Conservation (phyloP, 495 filamentous ascomycete species). For the Tuber brumale region DNA sequence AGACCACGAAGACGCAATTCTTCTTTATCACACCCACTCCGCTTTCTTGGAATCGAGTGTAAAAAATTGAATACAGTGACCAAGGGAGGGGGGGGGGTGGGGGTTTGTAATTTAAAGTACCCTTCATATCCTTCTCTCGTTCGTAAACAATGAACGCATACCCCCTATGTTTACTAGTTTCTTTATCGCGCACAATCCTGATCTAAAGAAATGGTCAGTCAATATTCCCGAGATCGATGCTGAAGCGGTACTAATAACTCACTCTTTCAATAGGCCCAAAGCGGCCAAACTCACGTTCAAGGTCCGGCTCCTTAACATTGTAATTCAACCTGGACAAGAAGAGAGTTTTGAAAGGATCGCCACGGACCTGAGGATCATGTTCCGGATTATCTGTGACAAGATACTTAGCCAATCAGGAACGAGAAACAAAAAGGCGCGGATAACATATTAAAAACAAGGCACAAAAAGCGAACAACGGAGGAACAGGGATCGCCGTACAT, state of each 20-base stretch:
- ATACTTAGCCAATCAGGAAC: constrained; percentile 12
- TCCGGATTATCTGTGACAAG: constrained; percentile 56
- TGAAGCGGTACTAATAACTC: constrained; percentile 11
- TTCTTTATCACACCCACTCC: constrained; percentile 34
- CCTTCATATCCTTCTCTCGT: constrained; percentile 98
- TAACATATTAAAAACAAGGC: neutral
- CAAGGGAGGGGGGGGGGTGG: constrained; percentile 43
- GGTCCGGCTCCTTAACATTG: constrained; percentile 76
- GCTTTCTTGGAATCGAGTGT: constrained; percentile 23
- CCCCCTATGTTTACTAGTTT: constrained; percentile 78
- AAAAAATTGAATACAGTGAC: constrained; percentile 41
- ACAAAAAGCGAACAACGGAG: neutral
- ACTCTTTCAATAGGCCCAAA: constrained; percentile 94
- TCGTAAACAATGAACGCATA: constrained; percentile 98
- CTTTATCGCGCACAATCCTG: constrained; percentile 69
- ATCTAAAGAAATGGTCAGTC: constrained; percentile 56
- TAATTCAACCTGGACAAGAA: constrained; percentile 88
- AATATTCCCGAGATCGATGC: constrained; percentile 10
- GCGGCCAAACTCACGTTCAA: constrained; percentile 89
- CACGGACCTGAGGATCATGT: constrained; percentile 76
- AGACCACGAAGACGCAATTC: constrained; percentile 30
- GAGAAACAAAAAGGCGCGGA: constrained; percentile 18
- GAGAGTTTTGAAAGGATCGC: constrained; percentile 90
- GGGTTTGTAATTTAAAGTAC: constrained; percentile 54
- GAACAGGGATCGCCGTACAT: constrained; percentile 53